These are phyloP conservation scores for Endoconidiophora laricicola DNA, from an alignment of 2,329 filamentous ascomycete species.

Conservation along the genomic window DNA sequence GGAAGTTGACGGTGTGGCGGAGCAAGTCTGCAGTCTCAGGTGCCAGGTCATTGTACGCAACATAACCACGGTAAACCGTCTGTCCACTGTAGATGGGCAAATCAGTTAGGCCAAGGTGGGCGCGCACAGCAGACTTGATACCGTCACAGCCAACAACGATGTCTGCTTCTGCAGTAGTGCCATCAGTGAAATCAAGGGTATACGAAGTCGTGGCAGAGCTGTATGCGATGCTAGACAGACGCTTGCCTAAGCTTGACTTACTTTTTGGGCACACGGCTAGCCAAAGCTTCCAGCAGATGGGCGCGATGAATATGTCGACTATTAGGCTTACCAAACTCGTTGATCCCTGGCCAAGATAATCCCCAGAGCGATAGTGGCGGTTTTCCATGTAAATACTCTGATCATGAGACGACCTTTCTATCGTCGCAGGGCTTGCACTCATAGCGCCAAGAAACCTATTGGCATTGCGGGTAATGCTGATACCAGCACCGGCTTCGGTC, in stretches of 20 bases:
- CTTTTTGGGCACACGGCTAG: slow-evolving; percentile 10
- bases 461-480: slow-evolving; percentile 10
- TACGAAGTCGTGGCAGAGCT: not conserved
- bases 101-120: not conserved
- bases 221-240: slow-evolving; percentile 5
- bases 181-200: slow-evolving; percentile 24
- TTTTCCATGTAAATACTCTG: slow-evolving; percentile 20
- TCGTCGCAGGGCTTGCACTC: slow-evolving; percentile 5
- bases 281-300: slow-evolving; percentile 13
- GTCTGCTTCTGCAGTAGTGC: slow-evolving; percentile 23
- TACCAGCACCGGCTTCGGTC: slow-evolving; percentile 13
- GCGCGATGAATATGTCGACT: slow-evolving; percentile 13
- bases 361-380: slow-evolving; percentile 17
- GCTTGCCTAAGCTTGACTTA: slow-evolving; percentile 11
- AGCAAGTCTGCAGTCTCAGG: slow-evolving; percentile 18
- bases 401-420: slow-evolving; percentile 20
- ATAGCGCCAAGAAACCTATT: slow-evolving; percentile 12
- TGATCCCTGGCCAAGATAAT: slow-evolving; percentile 18
- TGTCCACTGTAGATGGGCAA: slow-evolving; percentile 20
- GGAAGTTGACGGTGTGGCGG: slow-evolving; percentile 21
- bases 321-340: slow-evolving; percentile 12
- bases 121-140: slow-evolving; percentile 39
- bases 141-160: slow-evolving; percentile 44
- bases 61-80: slow-evolving; percentile 23
- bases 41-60: slow-evolving; percentile 20